Evolutionary conservation across 1,284 basidiomycete species (phyloP), one percentile per base, ranked within the genome.

Genomic region (Bjerkandera adusta): DNA sequence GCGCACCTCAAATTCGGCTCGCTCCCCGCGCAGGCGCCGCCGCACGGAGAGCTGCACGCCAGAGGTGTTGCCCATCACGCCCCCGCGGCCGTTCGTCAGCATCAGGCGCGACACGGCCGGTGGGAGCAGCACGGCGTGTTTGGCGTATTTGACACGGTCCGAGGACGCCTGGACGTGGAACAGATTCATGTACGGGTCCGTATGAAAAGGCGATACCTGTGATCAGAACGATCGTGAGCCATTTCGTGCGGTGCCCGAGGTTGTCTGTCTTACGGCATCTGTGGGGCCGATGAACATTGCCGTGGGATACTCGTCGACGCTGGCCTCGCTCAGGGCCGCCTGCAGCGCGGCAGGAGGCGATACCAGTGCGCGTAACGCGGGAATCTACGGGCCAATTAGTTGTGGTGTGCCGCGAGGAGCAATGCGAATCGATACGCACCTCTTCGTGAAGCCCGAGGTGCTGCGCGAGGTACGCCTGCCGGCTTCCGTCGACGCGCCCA

Each of bases 121-220:
- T 10, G 61, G 59, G 11, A 61, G 35, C 3, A 63, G 45, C 11
- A 54, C 34, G 37, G 59, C 49, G 37, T 61, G 61, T 45, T 63
- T 61, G 10, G 50, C 58, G 45, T 52, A 51, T 5, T 41, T 24
- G 7, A 8, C 4, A 8, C 56, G 51, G 7, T 49, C 46, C 12
- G 58, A 58, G 1, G 58, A 57, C 6, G 57, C 57, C 41, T 55
- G 46, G n/a, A 61, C 46, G 27, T 55, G 54, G 53, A 58, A 60
- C 1, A 61, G 44, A 49, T 61, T 63, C 43, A 49, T 48, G 51
- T 61, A 61, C 35, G 59, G 55, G 48, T 61, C 61, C 36, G 53
- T 49, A 35, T 61, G 58, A 29, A 60, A 42, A 10, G 61, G 57
- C 3, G 55, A 58, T 12, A 63, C 47, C 59, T 63, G 30, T 22